Conservation (phyloP, 495 filamentous ascomycete species). For the Podospora didyma region DNA sequence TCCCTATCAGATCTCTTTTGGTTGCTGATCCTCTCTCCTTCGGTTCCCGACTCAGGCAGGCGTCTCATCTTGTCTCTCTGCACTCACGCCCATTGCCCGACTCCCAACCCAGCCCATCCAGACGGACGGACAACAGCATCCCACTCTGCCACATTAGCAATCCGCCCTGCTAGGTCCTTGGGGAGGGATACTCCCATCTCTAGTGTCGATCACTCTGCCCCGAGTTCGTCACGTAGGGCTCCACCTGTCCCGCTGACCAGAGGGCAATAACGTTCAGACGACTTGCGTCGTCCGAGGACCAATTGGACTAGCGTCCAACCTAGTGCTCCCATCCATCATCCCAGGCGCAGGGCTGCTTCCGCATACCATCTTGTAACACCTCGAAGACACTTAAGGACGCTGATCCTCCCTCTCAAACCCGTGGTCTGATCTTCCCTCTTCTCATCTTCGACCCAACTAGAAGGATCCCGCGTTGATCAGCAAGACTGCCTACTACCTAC, state of each 20-base stretch:
- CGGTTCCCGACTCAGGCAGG: constrained; percentile 1
- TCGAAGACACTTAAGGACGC: constrained; percentile 68
- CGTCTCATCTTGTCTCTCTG: not conserved
- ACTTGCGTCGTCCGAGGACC: constrained; percentile 35
- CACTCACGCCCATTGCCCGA: constrained; percentile 15
- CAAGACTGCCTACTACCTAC: constrained; percentile 28
- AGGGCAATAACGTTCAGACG: constrained; percentile 40
- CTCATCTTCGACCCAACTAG: constrained; percentile 23
- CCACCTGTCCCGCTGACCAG: constrained; percentile 42
- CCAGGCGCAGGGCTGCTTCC: constrained; percentile 25
- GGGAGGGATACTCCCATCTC: constrained; percentile 33
- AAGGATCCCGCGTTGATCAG: constrained; percentile 52
- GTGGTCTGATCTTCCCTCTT: constrained; percentile 36
- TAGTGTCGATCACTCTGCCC: constrained; percentile 42
- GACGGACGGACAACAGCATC: constrained; percentile 7
- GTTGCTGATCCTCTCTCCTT: constrained; percentile 18
- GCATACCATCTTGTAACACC: constrained; percentile 36
- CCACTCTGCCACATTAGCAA: constrained; percentile 26
- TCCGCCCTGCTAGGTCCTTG: constrained; percentile 26
- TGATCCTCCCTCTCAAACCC: constrained; percentile 61
- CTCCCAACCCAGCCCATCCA: constrained; percentile 11
- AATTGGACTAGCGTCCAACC: constrained; percentile 30
- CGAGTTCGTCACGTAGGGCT: constrained; percentile 39
- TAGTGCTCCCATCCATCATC: constrained; percentile 14
- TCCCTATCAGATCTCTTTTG: constrained; percentile 20